A percentile compares a stretch with the other conserved stretches of the same genome.
These are phyloP conservation scores for Diplotaxis tenuifolia DNA, from an alignment of 345 rosid genomes.

Conservation along the genomic window DNA sequence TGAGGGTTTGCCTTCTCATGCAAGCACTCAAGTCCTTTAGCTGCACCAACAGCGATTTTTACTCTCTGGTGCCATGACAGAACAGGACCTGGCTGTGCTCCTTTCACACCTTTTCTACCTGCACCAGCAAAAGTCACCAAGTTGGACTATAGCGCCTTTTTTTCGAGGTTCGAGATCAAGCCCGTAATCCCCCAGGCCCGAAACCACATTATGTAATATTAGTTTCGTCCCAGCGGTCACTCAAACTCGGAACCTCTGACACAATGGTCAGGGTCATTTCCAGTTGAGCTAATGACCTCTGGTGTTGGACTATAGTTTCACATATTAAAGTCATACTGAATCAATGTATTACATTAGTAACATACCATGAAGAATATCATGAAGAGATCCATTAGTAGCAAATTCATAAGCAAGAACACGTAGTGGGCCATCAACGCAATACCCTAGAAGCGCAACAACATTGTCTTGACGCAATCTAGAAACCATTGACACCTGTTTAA, in stretches of 20 bases:
- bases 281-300: background rate
- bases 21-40: slow-evolving; percentile 92
- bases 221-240: background rate
- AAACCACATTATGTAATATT: no score
- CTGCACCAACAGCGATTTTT: slow-evolving; percentile 91
- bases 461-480: slow-evolving; percentile 79
- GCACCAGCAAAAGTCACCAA: slow-evolving; percentile 13
- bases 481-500: slow-evolving; percentile 78
- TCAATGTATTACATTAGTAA: background rate
- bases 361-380: background rate
- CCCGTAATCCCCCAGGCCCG: background rate
- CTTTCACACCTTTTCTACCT: slow-evolving; percentile 94
- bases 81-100: slow-evolving; percentile 88
- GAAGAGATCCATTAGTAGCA: background rate
- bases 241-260: background rate
- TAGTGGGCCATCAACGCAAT: background rate
- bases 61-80: slow-evolving; percentile 95
- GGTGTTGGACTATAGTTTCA: background rate
- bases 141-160: background rate
- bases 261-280: background rate
- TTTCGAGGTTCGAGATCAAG: background rate
- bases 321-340: background rate
- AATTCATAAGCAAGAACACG: background rate
- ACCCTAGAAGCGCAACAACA: slow-evolving; percentile 51
- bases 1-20: slow-evolving; percentile 87